Conservation (phyloP, 2,329 filamentous ascomycete species). For the Nothophoma quercina region DNA sequence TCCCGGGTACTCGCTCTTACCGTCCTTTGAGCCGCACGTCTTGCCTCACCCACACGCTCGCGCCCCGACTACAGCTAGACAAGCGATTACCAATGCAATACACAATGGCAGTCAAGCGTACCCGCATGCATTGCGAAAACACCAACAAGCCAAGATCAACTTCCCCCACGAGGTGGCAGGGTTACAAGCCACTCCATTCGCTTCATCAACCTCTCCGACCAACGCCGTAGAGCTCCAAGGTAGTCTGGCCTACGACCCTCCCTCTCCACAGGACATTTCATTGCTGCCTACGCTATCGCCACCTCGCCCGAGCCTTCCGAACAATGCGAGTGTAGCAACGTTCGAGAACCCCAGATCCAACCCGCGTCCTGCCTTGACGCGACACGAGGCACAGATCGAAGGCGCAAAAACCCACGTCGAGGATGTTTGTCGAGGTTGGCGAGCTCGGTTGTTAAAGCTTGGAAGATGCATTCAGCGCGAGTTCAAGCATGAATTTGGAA, state of each 20-base stretch:
- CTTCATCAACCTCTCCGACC: no score
- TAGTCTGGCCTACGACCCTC: not conserved
- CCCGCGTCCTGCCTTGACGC: not conserved
- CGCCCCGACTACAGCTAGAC: not conserved
- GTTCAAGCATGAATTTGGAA: no score
- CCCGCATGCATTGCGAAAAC: no score
- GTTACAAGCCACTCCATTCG: no score
- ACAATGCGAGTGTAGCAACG: not conserved
- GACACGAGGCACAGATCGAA: not conserved
- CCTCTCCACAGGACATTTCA: no score
- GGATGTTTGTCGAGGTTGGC: no score
- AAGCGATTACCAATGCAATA: no score
- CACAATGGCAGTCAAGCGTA: no score
- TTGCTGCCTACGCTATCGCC: not conserved
- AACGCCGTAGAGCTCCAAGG: not conserved
- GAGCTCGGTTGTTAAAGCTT: no score
- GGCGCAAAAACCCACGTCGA: not conserved
- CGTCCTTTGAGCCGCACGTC: not conserved
- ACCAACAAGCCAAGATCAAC: no score
- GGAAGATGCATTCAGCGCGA: no score
- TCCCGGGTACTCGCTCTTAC: not conserved
- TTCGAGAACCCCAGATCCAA: not conserved
- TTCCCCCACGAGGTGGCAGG: no score
- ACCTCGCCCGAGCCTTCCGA: not conserved
- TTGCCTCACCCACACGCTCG: not conserved